Evolutionary conservation across 1,284 basidiomycete genomes (phyloP).

Genomic region (Agroathelia rolfsii): DNA sequence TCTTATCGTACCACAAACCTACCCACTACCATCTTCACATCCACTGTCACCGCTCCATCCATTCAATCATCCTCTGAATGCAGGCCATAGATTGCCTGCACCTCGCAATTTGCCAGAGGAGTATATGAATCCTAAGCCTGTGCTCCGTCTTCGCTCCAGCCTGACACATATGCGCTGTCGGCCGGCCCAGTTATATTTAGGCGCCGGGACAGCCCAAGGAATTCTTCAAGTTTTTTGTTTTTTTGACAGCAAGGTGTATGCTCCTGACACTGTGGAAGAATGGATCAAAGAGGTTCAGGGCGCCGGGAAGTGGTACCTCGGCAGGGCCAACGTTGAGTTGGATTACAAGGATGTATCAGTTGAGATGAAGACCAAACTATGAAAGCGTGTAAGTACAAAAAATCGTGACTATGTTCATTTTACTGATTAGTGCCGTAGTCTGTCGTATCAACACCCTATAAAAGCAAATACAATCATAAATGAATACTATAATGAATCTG

Average conservation of each 20-base stretch:
- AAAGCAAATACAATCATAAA: too few species aligned
- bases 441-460: too few species aligned
- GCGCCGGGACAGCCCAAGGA: conserved; percentile 25
- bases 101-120: not conserved
- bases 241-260: conserved; percentile 34
- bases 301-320: conserved; percentile 30
- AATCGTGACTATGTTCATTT: too few species aligned
- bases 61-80: too few species aligned
- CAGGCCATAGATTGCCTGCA: too few species aligned
- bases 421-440: too few species aligned
- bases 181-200: conserved; percentile 38
- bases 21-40: conserved; percentile 16
- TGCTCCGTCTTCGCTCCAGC: conserved; percentile 12
- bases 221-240: conserved; percentile 24
- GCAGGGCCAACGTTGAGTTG: too few species aligned
- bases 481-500: too few species aligned
- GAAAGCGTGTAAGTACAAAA: too few species aligned
- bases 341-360: too few species aligned
- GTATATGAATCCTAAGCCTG: too few species aligned
- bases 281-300: conserved; percentile 32
- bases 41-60: conserved; percentile 14
- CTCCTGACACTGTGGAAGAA: conserved; percentile 25
- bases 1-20: conserved; percentile 21
- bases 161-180: conserved; percentile 27
- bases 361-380: too few species aligned